phyloP scores from a whole-genome alignment of 2,329 filamentous ascomycete genomes.

The Aspergillus sp. region DNA sequence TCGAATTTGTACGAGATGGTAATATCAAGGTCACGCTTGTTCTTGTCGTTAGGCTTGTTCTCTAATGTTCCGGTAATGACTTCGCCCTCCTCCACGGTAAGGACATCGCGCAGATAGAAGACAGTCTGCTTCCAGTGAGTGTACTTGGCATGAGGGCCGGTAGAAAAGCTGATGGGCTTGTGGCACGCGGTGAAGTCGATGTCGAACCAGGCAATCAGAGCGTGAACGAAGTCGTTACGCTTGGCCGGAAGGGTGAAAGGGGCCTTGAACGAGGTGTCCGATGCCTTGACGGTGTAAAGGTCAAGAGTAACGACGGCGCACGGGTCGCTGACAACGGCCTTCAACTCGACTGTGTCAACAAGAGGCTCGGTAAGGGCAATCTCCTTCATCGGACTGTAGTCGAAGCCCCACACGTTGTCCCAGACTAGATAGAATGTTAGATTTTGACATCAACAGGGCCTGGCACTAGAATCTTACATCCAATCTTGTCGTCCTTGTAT shows the following conservation, averaged over 20 bases:
- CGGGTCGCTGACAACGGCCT: conserved; percentile 92
- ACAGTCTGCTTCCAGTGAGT: conserved; percentile 99
- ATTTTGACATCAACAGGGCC: not conserved
- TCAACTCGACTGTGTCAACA: conserved; percentile 95
- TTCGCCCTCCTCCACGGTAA: conserved; percentile 86
- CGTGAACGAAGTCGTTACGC: conserved; percentile 91
- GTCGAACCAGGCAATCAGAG: conserved; percentile 96
- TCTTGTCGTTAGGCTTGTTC: conserved; percentile 87
- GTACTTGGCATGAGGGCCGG: conserved; percentile 96
- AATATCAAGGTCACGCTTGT: conserved; percentile 91
- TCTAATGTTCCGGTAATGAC: conserved; percentile 62
- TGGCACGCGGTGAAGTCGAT: conserved; percentile 98
- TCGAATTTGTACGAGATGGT: conserved; percentile 73
- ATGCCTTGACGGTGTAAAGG: conserved; percentile 77
- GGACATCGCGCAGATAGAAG: conserved; percentile 88
- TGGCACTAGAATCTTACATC: conserved; percentile 59
- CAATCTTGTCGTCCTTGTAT: conserved; percentile 99
- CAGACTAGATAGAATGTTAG: conserved; percentile 60
- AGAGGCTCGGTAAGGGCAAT: conserved; percentile 92
- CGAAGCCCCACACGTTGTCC: conserved; percentile 98
- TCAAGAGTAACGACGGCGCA: conserved; percentile 77
- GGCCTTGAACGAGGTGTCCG: conserved; percentile 74
- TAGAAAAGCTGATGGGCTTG: conserved; percentile 95
- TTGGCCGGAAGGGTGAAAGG: conserved; percentile 69
- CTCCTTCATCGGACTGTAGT: conserved; percentile 88